Base-by-base conservation (phyloP, 2,329 filamentous ascomycete genomes). In the Fusarium oligoseptatum region DNA sequence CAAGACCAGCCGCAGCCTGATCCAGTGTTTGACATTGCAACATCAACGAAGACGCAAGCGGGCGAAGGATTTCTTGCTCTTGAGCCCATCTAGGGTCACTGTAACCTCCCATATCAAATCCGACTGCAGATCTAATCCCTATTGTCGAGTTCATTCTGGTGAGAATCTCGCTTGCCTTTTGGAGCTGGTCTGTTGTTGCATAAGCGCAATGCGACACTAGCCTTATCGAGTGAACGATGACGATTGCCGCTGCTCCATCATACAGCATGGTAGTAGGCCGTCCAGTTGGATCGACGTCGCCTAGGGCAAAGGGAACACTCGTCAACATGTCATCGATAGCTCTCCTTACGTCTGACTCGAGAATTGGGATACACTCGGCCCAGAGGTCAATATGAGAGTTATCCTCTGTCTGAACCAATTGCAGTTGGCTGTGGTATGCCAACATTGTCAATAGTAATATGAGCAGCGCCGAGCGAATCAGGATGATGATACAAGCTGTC, bases 401-500 rank as follows among this genome's bases (percentile, higher is more conserved):
- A 15, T 48, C 48, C 3, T 60, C 64, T 11, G 39, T 66, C 7
- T 55, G 37, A 2, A 45, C 36, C 1, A 61, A 62, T 22, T 73
- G 70, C 22, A 77, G 60, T 27, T 58, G 71, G 4, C 58, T 64
- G 14, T 78, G 76, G 52, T 80, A 80, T 6, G 78, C 56, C 9
- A 82, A 73, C 67, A 82, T 76, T 34, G 74, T 80, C 48, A 80
- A 62, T 9, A 82, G 56, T 1, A 82, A 50, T 1, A 82, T 81
- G 3, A 82, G 73, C 1, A 80, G 77, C 7, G 79, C 77, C 1
- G 81, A 80, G 7, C 81, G 76, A 4, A 82, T 66, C 11, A 82
- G 62, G 24, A 82, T 78, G 37, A 82, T 79, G 32, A 75, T 81
- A 62, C 81, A 82, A 0, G 81, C 81, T 10, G 81, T 82, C 56